phyloP scores from a whole-genome alignment of 768 basidiomycete species.

The Dictyophora rubrovolvata region DNA sequence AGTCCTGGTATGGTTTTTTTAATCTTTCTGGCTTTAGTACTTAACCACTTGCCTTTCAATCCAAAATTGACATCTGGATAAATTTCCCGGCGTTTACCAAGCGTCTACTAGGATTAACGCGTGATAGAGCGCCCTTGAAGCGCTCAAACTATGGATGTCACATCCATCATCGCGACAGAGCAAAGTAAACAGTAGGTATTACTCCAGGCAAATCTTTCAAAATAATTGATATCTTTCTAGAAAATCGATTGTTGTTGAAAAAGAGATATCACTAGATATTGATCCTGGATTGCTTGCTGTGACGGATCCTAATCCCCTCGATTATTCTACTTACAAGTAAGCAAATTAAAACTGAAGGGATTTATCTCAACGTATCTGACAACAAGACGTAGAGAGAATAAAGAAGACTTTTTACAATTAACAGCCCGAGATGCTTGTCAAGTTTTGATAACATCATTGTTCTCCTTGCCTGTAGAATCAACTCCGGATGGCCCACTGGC shows the following conservation, averaged over 20 bases:
- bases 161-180: constrained; percentile 5
- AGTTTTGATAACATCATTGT: constrained; percentile 67
- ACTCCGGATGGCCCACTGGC: constrained; percentile 78
- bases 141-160: constrained; percentile 3
- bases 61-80: no score
- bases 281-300: constrained; percentile 79
- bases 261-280: constrained; percentile 67
- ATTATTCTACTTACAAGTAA: constrained; percentile 75
- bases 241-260: constrained; percentile 60
- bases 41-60: no score
- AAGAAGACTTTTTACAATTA: constrained; percentile 70
- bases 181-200: constrained; percentile 8
- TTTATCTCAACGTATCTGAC: background rate
- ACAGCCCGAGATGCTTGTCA: constrained; percentile 78
- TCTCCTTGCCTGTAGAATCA: constrained; percentile 65
- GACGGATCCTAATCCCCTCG: constrained; percentile 80
- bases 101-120: no score
- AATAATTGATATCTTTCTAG: constrained; percentile 25
- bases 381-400: constrained; percentile 44
- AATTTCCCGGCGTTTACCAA: no score
- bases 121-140: background rate
- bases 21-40: no score
- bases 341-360: constrained; percentile 16
- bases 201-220: background rate
- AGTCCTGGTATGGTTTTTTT: no score